Evolutionary conservation across 495 filamentous ascomycete species (phyloP), one percentile per base, ranked within the genome.

Genomic region (Trichoderma asperelloides): DNA sequence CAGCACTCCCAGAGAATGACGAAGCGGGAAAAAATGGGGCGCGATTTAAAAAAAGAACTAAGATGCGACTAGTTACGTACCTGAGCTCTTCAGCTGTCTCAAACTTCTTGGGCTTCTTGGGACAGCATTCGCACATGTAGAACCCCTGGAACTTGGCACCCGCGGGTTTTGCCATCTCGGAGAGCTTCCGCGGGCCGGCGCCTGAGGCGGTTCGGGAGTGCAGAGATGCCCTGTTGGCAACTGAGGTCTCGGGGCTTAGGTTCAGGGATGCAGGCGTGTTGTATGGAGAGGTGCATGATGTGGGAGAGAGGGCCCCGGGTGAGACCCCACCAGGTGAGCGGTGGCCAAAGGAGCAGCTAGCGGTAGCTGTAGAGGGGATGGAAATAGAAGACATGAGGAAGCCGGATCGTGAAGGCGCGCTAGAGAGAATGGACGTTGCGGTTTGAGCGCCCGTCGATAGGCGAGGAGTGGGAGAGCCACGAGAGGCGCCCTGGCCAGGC

Each of bases 51-150:
- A n/a, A 55, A 39, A 47, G 63, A 18, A 66, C 81, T 28, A 60
- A 25, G 0, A 12, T 60, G 13, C n/a, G 43, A 28, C n/a, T 28
- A 25, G 1, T 60, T 60, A 60, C 55, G 77, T 85, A 97, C 95
- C 86, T 89, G 62, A 98, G 81, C 67, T 97, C 93, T 57, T 93
- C 88, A 69, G 85, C 78, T 6, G 84, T 92, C 68, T 98, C 92
- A 72, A 98, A 98, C 71, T 97, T 97, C 74, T 96, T 97, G 1
- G 95, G 95, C 76, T 98, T 98, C 78, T 98, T 98, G 1, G 93
- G 95, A 79, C 95, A 98, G 75, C 95, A 98, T 71, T 97, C 92
- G 76, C 95, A 98, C 72, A 96, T 95, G 72, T 84, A 92, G 3
- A 88, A 81, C 12, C 78, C 80, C 62, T 80, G 80, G 25, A 81